A percentile compares a stretch with the other conserved stretches of the same genome.
These are phyloP conservation scores for Prosopis cineraria DNA, from an alignment of 306 rosid species.

Conservation along the genomic window DNA sequence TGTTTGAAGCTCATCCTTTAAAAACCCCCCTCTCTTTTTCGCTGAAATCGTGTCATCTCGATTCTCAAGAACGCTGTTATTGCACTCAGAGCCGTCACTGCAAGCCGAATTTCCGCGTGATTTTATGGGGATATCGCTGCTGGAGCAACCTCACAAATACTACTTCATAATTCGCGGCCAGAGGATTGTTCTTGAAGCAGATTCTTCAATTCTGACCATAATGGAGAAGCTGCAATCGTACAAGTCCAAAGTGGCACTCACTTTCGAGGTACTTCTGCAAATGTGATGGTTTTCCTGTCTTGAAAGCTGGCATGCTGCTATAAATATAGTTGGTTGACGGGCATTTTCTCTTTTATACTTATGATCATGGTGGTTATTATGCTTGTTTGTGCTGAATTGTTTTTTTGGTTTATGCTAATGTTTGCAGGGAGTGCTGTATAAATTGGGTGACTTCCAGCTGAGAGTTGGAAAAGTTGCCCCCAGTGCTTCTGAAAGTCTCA, in stretches of 20 bases:
- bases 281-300: background rate
- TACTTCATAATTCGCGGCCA: slow-evolving; percentile 76
- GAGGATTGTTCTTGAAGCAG: slow-evolving; percentile 76
- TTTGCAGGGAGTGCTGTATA: slow-evolving; percentile 61
- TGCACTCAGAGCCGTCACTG: slow-evolving; percentile 47
- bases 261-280: slow-evolving; percentile 63
- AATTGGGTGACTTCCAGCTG: slow-evolving; percentile 81
- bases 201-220: slow-evolving; percentile 70
- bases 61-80: background rate
- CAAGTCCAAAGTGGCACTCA: slow-evolving; percentile 69
- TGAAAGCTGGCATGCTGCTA: background rate
- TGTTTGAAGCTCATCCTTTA: background rate
- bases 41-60: background rate
- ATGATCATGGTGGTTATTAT: background rate
- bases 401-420: slow-evolving; percentile 19
- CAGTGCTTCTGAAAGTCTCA: slow-evolving; percentile 65
- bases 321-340: background rate
- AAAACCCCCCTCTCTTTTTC: too few relatives aligned
- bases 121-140: slow-evolving; percentile 69
- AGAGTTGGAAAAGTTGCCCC: slow-evolving; percentile 84
- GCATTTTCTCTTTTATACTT: background rate
- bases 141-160: slow-evolving; percentile 84
- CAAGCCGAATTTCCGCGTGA: slow-evolving; percentile 73
- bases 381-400: slow-evolving; percentile 1
- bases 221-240: slow-evolving; percentile 97